These are phyloP conservation scores for Amauroascus niger DNA, from an alignment of 2,329 filamentous ascomycete species.

Conservation along the genomic window DNA sequence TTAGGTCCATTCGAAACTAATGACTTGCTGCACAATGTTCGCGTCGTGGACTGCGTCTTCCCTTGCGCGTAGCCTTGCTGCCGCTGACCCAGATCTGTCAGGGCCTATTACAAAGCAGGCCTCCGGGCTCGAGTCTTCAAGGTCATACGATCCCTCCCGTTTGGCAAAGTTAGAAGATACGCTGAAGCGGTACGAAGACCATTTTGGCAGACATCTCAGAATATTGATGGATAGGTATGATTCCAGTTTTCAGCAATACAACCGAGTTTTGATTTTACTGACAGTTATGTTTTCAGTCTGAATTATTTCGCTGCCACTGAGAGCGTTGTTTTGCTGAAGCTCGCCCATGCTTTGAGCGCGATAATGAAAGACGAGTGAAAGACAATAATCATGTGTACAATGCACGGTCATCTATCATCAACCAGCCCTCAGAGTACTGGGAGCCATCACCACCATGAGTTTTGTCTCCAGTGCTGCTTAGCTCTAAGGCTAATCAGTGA, in stretches of 20 bases:
- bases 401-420: not conserved
- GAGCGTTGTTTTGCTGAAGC: constrained; percentile 81
- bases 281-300: constrained; percentile 36
- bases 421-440: not conserved
- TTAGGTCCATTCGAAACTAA: constrained; percentile 95
- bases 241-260: constrained; percentile 1
- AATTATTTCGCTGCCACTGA: constrained; percentile 98
- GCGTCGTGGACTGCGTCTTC: constrained; percentile 73
- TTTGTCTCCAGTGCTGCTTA: not conserved
- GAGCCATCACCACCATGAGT: not conserved
- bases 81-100: constrained; percentile 66
- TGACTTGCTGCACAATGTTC: constrained; percentile 92
- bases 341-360: constrained; percentile 42
- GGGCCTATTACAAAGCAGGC: constrained; percentile 21
- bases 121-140: constrained; percentile 21
- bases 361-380: constrained; percentile 36
- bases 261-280: constrained; percentile 6
- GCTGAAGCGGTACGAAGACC: constrained; percentile 81
- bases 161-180: constrained; percentile 76
- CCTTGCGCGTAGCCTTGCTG: constrained; percentile 73
- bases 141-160: constrained; percentile 47
- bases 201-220: constrained; percentile 85
- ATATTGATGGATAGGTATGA: constrained; percentile 72
- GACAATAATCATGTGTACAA: not conserved
- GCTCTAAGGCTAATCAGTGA: not conserved